phyloP scores from a whole-genome alignment of 2,329 filamentous ascomycete species.

The Xylariaceae sp. region DNA sequence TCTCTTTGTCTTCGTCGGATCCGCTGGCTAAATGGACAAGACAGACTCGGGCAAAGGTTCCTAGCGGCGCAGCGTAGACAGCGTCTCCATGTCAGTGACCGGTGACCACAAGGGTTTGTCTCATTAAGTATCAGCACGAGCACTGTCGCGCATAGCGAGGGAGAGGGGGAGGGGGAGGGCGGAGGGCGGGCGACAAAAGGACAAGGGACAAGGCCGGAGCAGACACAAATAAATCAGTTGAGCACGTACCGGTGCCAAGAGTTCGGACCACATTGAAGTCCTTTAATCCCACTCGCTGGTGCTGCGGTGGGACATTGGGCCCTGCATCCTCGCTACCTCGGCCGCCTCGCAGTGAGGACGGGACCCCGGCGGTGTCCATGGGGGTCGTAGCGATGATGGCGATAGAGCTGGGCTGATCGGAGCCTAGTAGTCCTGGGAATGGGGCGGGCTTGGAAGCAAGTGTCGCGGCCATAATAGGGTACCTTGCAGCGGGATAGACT shows the following conservation, averaged over 20 bases:
- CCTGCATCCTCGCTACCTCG: slow-evolving; percentile 21
- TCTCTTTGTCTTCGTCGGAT: slow-evolving; percentile 48
- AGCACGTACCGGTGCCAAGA: slow-evolving; percentile 60
- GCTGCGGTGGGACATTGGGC: slow-evolving; percentile 28
- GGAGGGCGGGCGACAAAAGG: not conserved
- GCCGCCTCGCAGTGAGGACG: slow-evolving; percentile 11
- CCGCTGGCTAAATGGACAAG: slow-evolving; percentile 61
- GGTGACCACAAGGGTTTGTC: not conserved
- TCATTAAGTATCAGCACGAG: not conserved
- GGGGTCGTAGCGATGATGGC: slow-evolving; percentile 17
- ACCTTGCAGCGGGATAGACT: slow-evolving; percentile 9
- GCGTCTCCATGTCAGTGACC: slow-evolving; percentile 6
- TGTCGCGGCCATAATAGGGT: slow-evolving; percentile 30
- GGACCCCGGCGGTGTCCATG: slow-evolving; percentile 16
- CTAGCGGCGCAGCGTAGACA: slow-evolving; percentile 34
- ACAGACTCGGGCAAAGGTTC: slow-evolving; percentile 78
- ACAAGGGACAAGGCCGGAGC: not conserved
- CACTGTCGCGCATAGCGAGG: not conserved
- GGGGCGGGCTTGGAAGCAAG: slow-evolving; percentile 27
- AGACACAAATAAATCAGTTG: not conserved
- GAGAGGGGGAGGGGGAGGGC: not conserved
- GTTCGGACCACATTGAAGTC: slow-evolving; percentile 73
- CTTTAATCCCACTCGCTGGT: slow-evolving; percentile 38
- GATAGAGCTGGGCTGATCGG: slow-evolving; percentile 23
- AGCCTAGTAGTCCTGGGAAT: slow-evolving; percentile 19